A percentile compares a stretch with the other conserved stretches of the same genome.
These are phyloP conservation scores for Paragyromitra xinjiangensis DNA, from an alignment of 495 filamentous ascomycete genomes.

Conservation along the genomic window DNA sequence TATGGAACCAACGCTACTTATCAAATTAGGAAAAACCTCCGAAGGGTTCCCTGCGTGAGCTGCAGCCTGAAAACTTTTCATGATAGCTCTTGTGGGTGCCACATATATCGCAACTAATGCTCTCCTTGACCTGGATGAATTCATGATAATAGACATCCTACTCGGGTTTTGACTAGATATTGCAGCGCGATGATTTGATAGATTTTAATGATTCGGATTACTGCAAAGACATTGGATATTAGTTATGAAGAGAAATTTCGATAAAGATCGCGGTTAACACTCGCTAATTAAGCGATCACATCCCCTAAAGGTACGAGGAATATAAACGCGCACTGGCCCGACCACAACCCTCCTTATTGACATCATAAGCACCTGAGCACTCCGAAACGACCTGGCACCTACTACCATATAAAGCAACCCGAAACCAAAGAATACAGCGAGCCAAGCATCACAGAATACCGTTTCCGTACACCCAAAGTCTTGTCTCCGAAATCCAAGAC, in stretches of 20 bases:
- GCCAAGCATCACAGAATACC: background rate
- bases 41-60: background rate
- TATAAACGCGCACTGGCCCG: no score
- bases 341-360: background rate
- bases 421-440: background rate
- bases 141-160: background rate
- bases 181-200: background rate
- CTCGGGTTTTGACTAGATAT: background rate
- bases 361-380: background rate
- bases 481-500: conserved; percentile 9
- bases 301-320: background rate
- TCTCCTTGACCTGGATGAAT: background rate
- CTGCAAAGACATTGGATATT: background rate
- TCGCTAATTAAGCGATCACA: background rate
- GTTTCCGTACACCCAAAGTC: background rate
- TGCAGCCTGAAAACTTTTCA: background rate
- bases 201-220: background rate
- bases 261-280: background rate
- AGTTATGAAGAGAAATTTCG: background rate
- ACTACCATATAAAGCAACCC: background rate
- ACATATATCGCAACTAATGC: background rate
- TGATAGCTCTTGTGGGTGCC: background rate
- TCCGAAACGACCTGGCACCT: background rate
- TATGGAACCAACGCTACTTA: background rate
- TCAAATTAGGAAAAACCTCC: background rate